Evolutionary conservation across 495 filamentous ascomycete species (phyloP), one percentile per base, ranked within the genome.

Genomic region (Chaetomium fimeti): DNA sequence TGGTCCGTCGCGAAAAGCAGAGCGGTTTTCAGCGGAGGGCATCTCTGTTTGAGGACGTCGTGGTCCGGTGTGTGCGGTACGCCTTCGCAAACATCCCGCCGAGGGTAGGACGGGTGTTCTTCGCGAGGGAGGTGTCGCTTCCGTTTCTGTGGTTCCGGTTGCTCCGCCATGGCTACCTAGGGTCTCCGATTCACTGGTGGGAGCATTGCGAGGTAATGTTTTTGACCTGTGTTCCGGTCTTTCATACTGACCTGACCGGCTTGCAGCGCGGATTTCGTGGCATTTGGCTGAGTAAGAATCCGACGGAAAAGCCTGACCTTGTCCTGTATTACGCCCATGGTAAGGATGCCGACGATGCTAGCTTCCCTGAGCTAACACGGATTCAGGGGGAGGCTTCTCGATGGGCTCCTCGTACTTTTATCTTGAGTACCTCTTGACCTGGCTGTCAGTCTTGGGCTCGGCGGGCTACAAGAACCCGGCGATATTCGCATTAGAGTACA

Each of bases 341-440:
- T 85, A 75, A 65, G 79, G 48, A 36, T 6, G 9, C 7, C 48
- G 18, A 12, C 15, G 8, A 28, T 28, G 13, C 52, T 52, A 13
- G 13, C 15, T 38, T 12, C 3, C 16, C 20, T 51, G 51, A 57
- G 36, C 53, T 56, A 32, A 56, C 29, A 22, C 53, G 3, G 20
- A 11, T 36, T 1, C 38, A 87, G 85, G 87, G 22, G 90, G 90
- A 22, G 90, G 90, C 2, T 92, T 92, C 68, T 82, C 84, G 2
- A 89, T 93, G 87, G 90, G 90, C 36, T 89, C 88, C 16, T 71
- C 80, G 28, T 88, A 89, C 74, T 93, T 93, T 73, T 93, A 93
- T 72, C 82, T 92, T 24, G 90, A 93, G 72, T 92, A 92, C 66
- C 78, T 93, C 20, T 69, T 90, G 42, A 82, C 86, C 28, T 90